Percentiles rank a stretch among this genome's conserved stretches.
Conservation (phyloP, 306 rosid species). For the Acacia acuminata region DNA sequence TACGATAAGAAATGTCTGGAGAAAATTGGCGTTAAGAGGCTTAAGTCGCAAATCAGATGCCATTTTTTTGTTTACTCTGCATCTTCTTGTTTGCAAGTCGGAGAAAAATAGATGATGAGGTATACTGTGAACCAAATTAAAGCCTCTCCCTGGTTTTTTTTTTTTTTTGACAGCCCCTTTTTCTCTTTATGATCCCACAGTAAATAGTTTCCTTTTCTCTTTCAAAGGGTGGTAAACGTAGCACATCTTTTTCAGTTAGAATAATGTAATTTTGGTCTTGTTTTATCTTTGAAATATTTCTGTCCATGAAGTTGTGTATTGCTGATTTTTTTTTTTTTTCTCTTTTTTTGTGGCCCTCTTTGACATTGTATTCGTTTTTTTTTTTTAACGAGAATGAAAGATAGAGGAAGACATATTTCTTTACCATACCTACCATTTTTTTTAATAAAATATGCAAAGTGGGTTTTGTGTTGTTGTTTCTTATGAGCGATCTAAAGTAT, state of each 20-base stretch:
- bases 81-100: conserved; percentile 42
- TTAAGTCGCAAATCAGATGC: conserved; percentile 38
- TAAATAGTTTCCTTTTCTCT: conserved; percentile 33
- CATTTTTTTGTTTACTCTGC: conserved; percentile 27
- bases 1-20: conserved; percentile 34
- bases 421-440: neutral
- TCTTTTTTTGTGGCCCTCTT: neutral
- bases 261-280: conserved; percentile 35
- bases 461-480: too few relatives aligned
- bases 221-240: conserved; percentile 31
- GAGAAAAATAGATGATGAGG: conserved; percentile 44
- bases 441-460: too few relatives aligned
- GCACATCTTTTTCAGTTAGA: neutral
- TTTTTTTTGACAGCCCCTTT: neutral
- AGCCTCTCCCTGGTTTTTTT: conserved; percentile 15
- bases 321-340: neutral
- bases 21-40: conserved; percentile 42
- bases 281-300: conserved; percentile 8
- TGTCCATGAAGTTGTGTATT: neutral
- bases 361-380: conserved; percentile 28
- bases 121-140: conserved; percentile 33
- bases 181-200: neutral
- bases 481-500: neutral
- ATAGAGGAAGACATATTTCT: neutral
- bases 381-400: conserved; percentile 29